Evolutionary conservation across 129 eudicot genomes (phyloP), one percentile per base, ranked within the genome.

Genomic region (Flaveria ramosissima): DNA sequence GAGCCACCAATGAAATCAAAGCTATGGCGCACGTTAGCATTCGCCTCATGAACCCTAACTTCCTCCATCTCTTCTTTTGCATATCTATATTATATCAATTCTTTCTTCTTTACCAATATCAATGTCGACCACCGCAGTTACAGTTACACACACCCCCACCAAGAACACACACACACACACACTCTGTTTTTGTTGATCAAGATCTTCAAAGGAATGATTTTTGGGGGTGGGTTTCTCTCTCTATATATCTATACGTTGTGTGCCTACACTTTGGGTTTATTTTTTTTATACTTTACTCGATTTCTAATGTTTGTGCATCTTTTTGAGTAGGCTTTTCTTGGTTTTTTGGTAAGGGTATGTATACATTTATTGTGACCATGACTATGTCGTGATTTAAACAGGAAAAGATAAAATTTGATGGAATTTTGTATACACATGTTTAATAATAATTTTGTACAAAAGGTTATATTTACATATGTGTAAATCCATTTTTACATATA

Each of bases 1-100:
- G 69, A 57, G 96, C 92, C 73, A 89, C 60, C 45, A 89, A 42
- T 43, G 93, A 86, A 55, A 92, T 90, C 4, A 72, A 36, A 39
- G 90, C 83, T 51, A 90, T 86, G 66, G 92, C 98, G 82, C 87
- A 84, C 57, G 84, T 88, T 83, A 92, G 88, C 85, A 89, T 24
- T 79, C 88, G 86, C 84, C 98, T 70, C 62, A 84, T 67, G 7
- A 89, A 56, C 77, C 83, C 86, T 80, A 92, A 76, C 63, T 84
- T 88, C 78, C 77, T 76, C 88, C 91, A 79, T 75, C 86, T 81
- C 85, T 77, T 77, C 75, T 86, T 89, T 74, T 78, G 89, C 89
- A 83, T 86, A 79, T 78, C 74, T 82, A 14, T 67, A 12, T 10
- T 82, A 14, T 60, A 12, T 7, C 57, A 69, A n/a, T 14, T 55